phyloP scores from a whole-genome alignment of 2,329 filamentous ascomycete genomes.

The Aschersonia sp. region DNA sequence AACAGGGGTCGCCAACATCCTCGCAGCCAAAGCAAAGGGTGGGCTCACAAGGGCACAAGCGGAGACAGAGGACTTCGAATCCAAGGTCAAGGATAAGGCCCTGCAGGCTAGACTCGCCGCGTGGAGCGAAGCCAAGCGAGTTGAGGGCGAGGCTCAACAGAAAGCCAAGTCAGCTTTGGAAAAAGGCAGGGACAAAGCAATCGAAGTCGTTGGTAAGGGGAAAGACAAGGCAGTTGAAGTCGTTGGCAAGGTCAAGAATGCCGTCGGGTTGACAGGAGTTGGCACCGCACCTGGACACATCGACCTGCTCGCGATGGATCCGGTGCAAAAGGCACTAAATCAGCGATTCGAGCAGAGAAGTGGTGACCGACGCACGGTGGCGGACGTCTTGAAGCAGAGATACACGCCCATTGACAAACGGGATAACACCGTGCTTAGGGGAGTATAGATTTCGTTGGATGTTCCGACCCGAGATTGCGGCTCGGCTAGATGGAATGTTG shows the following conservation, averaged over 20 bases:
- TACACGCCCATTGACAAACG: conserved; percentile 34
- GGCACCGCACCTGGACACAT: conserved; percentile 6
- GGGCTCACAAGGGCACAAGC: conserved; percentile 17
- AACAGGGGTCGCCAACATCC: conserved; percentile 8
- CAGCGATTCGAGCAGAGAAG: conserved; percentile 34
- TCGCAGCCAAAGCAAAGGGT: conserved; percentile 20
- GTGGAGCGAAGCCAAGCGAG: conserved; percentile 10
- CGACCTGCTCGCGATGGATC: conserved; percentile 12
- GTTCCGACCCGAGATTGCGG: too few relatives aligned
- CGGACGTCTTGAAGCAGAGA: conserved; percentile 38
- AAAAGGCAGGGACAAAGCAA: conserved; percentile 17
- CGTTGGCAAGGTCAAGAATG: conserved; percentile 21
- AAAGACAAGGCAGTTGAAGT: conserved; percentile 26
- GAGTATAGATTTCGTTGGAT: conserved; percentile 12
- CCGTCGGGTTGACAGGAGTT: conserved; percentile 16
- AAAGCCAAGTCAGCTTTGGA: conserved; percentile 22
- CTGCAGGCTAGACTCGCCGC: conserved; percentile 12
- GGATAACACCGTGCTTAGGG: conserved; percentile 29
- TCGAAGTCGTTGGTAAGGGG: conserved; percentile 9
- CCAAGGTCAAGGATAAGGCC: conserved; percentile 12
- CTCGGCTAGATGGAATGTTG: too few relatives aligned
- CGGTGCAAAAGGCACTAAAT: conserved; percentile 33
- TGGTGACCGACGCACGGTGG: conserved; percentile 30
- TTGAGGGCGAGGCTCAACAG: conserved; percentile 10
- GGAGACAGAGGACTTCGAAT: conserved; percentile 12